Base-by-base conservation (phyloP, 148 eudicot genomes). In the Camellia japonica region DNA sequence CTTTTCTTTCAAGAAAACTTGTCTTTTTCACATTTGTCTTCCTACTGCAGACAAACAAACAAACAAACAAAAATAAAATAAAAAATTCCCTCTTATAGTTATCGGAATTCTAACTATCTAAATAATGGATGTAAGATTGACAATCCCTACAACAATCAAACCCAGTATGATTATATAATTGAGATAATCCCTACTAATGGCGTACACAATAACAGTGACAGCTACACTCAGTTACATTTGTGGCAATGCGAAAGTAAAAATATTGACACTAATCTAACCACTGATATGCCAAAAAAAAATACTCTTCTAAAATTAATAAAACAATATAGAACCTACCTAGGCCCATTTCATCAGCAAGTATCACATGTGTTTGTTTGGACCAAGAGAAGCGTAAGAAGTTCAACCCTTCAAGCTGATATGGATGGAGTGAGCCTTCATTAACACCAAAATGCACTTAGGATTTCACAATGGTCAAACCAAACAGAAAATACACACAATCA, bases 261-360 rank as follows among this genome's bases (percentile, higher is more conserved):
- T 18, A 74, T n/a, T 6, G 41, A 15, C 5, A 58, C 23, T 5
- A 23, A 73, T 54, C 76, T 15, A 55, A 47, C 61, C 9, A 30
- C 15, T 41, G 3, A 65, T 20, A 51, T 49, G 23, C 47, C 54
- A 61, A 18, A 59, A 61, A 55, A 16, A 75, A 68, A 30, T 30
- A 30, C 38, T 30, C 47, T n/a, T 67, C 18, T 46, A 15, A 61
- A 63, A 8, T 49, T 20, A 41, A 51, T 11, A 13, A 13, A 54
- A 70, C 61, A 73, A 47, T 54, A 49, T 18, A 46, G 64, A 60
- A 77, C 87, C 47, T 83, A 96, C 99, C 99, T 83, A 96, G 95
- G 75, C 99, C 99, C 99, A 96, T 94, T 81, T 96, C 99, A 87
- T 96, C 99, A 44, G 99, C 99, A 82, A 96, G 98, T 83, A 96